Evolutionary conservation across 1,284 basidiomycete species (phyloP).

Genomic region (Sutorius eximius): DNA sequence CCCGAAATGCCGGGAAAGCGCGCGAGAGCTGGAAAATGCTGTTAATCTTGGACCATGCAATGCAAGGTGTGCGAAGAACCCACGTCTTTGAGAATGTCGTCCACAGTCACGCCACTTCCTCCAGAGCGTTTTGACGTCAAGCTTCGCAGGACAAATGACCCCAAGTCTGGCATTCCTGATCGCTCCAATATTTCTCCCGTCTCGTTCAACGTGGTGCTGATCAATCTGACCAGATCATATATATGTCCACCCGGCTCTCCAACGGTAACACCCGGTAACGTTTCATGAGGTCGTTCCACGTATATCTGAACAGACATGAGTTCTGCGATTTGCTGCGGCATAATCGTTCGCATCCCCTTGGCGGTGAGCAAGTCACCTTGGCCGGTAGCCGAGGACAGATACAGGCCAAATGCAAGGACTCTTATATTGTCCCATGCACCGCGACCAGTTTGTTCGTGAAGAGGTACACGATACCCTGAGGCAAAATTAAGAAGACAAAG

Average conservation of each 20-base stretch:
- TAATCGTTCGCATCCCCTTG: slow-evolving; percentile 57
- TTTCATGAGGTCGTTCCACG: slow-evolving; percentile 68
- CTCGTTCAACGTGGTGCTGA: slow-evolving; percentile 65
- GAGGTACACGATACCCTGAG: slow-evolving; percentile 71
- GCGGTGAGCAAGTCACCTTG: slow-evolving; percentile 67
- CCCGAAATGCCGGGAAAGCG: slow-evolving; percentile 75
- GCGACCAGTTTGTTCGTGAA: slow-evolving; percentile 67
- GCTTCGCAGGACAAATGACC: slow-evolving; percentile 68
- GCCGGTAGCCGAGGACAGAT: slow-evolving; percentile 59
- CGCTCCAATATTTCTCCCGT: slow-evolving; percentile 68
- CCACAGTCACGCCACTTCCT: slow-evolving; percentile 44
- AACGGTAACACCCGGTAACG: slow-evolving; percentile 68
- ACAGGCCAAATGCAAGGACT: slow-evolving; percentile 68
- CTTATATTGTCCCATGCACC: slow-evolving; percentile 82
- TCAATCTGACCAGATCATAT: slow-evolving; percentile 68
- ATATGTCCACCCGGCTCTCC: slow-evolving; percentile 75
- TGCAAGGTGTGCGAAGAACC: slow-evolving; percentile 17
- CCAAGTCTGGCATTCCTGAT: slow-evolving; percentile 68
- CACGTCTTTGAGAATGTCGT: slow-evolving; percentile 67
- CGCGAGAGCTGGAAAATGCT: slow-evolving; percentile 54
- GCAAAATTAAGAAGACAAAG: slow-evolving; percentile 79
- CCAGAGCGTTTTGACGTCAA: slow-evolving; percentile 47
- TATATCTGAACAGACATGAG: slow-evolving; percentile 70
- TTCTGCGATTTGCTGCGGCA: slow-evolving; percentile 62
- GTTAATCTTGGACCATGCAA: slow-evolving; percentile 12